Conservation (phyloP, 2,329 filamentous ascomycete species). For the Botryotinia narcissicola region DNA sequence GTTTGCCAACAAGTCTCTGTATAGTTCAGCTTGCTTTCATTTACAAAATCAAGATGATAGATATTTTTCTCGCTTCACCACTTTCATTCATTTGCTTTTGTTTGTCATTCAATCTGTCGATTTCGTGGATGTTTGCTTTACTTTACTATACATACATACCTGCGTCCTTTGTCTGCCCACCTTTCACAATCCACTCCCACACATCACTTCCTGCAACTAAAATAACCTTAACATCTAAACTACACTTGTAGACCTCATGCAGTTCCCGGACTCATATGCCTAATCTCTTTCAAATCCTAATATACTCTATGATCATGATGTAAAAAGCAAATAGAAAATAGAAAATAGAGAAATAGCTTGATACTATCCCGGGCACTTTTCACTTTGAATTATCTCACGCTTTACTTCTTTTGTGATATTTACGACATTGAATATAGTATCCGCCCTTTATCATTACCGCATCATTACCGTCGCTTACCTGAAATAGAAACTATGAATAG, state of each 20-base stretch:
- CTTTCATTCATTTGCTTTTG: background rate
- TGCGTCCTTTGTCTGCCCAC: background rate
- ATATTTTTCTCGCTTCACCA: background rate
- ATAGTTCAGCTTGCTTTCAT: background rate
- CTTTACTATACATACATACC: background rate
- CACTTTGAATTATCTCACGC: background rate
- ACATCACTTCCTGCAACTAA: background rate
- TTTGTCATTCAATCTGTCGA: background rate
- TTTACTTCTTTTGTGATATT: background rate
- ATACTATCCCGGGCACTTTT: background rate
- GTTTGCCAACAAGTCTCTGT: background rate
- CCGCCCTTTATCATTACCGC: rapidly evolving
- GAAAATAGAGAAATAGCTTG: background rate
- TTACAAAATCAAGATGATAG: background rate
- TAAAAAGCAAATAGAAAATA: background rate
- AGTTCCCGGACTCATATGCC: background rate
- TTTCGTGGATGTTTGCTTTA: background rate
- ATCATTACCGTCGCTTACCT: background rate
- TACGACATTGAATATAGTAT: background rate
- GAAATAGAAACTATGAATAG: background rate
- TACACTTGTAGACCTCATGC: background rate
- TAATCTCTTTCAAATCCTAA: background rate
- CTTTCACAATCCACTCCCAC: background rate
- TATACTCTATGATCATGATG: background rate
- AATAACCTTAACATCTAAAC: background rate